Evolutionary conservation across 1,284 basidiomycete genomes (phyloP).

Genomic region (Ustilago nuda): DNA sequence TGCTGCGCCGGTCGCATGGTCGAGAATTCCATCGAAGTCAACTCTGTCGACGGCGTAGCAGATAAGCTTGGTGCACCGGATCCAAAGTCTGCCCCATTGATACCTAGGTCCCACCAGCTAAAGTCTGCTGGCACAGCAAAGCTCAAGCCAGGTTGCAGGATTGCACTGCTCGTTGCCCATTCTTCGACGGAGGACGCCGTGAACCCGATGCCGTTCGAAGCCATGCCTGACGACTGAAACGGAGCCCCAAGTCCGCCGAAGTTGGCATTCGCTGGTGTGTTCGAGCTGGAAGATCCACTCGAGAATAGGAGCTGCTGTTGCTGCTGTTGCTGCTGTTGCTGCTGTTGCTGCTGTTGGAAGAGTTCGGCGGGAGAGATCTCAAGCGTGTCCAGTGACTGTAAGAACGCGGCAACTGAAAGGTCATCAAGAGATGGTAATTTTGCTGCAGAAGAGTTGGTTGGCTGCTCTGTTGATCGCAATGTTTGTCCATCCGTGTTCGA

Average conservation of each 20-base stretch:
- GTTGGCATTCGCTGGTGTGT: background rate
- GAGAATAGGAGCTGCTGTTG: constrained; percentile 36
- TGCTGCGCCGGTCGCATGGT: background rate
- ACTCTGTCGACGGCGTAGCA: constrained; percentile 25
- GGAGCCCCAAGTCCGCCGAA: constrained; percentile 13
- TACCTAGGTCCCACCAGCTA: constrained; percentile 66
- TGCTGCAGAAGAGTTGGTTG: background rate
- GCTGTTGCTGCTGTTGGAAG: constrained; percentile 36
- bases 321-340: constrained; percentile 36
- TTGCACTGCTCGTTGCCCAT: constrained; percentile 50
- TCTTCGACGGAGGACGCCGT: constrained; percentile 30
- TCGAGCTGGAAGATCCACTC: constrained; percentile 12
- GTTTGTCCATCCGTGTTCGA: background rate
- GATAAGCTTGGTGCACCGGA: constrained; percentile 22
- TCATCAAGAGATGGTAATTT: constrained; percentile 55
- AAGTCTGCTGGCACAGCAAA: constrained; percentile 68
- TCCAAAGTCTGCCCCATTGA: constrained; percentile 24
- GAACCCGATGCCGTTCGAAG: background rate
- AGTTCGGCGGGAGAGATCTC: constrained; percentile 63
- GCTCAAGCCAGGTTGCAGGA: constrained; percentile 56
- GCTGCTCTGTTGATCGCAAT: background rate
- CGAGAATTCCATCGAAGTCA: constrained; percentile 13
- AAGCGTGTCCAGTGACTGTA: constrained; percentile 66
- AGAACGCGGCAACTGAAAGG: constrained; percentile 64
- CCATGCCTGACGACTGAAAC: background rate